phyloP scores from a whole-genome alignment of 371 early-diverging fungal genomes.

The Syncephalastrum racemosum region DNA sequence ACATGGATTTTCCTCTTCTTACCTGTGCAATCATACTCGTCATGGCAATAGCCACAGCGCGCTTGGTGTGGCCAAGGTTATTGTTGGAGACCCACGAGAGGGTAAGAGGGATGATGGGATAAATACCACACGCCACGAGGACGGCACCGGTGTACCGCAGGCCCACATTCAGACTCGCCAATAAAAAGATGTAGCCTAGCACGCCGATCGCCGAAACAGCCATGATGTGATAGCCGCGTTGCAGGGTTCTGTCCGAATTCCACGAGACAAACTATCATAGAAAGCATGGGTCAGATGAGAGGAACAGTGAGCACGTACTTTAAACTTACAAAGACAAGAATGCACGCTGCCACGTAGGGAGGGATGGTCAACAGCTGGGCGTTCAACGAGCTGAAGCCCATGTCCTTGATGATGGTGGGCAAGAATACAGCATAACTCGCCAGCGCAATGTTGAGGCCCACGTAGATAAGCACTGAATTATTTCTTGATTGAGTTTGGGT shows the following conservation, averaged over 20 bases:
- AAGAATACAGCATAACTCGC: conserved; percentile 41
- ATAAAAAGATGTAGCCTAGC: conserved; percentile 38
- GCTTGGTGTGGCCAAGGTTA: conserved; percentile 56
- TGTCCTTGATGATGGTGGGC: conserved; percentile 40
- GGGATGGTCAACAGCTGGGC: conserved; percentile 42
- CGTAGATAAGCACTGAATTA: conserved; percentile 37
- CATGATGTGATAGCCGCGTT: conserved; percentile 39
- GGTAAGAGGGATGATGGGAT: conserved; percentile 53
- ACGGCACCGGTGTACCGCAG: conserved; percentile 56
- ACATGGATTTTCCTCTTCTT: background rate
- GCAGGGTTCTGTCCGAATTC: conserved; percentile 37
- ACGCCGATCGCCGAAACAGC: conserved; percentile 25
- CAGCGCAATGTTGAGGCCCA: conserved; percentile 38
- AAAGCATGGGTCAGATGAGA: background rate
- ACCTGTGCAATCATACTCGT: conserved; percentile 50
- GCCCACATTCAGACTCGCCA: conserved; percentile 35
- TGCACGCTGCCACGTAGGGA: conserved; percentile 36
- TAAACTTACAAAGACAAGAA: conserved; percentile 33
- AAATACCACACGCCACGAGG: conserved; percentile 55
- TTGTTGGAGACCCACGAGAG: conserved; percentile 61
- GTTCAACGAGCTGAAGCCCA: conserved; percentile 33
- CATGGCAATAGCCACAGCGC: conserved; percentile 55
- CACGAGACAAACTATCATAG: conserved; percentile 25
- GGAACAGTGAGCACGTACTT: background rate
- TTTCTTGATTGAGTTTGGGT: conserved; percentile 4